Conservation (phyloP, 148 eudicot genomes). For the Vaccinium myrtillus region DNA sequence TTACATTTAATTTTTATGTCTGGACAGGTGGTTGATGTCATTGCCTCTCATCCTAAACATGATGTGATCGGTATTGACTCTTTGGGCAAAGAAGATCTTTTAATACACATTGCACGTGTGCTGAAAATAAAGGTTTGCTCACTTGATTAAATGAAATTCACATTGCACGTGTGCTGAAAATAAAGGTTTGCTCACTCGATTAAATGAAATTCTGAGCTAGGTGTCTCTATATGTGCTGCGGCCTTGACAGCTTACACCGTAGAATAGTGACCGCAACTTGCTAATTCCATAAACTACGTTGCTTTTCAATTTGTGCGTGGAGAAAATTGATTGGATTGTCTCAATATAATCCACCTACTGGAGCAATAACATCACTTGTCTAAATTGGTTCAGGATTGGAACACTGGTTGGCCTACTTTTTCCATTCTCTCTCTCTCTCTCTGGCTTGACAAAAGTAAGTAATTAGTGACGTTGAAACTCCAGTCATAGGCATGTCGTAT, state of each 20-base stretch:
- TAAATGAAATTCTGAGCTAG: not conserved
- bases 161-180: no score
- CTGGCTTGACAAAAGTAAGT: no score
- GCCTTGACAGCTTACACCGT: not conserved
- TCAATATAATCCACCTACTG: not conserved
- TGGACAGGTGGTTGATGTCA: constrained; percentile 63
- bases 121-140: constrained; percentile 60
- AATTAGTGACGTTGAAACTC: no score
- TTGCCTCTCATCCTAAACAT: constrained; percentile 58
- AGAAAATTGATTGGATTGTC: not conserved
- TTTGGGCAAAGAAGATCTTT: constrained; percentile 81
- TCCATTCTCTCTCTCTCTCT: not conserved
- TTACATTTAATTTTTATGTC: not conserved
- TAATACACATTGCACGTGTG: constrained; percentile 49
- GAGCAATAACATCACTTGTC: not conserved
- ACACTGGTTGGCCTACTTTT: not conserved
- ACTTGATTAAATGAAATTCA: not conserved
- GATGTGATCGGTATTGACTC: constrained; percentile 64
- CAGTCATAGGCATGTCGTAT: no score
- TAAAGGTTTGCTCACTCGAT: no score
- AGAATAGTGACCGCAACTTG: not conserved
- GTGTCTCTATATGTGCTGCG: not conserved
- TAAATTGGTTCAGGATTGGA: not conserved
- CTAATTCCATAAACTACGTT: not conserved
- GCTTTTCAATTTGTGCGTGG: not conserved